These are phyloP conservation scores for Tulasnella sp. DNA, from an alignment of 768 basidiomycete genomes.

Conservation along the genomic window DNA sequence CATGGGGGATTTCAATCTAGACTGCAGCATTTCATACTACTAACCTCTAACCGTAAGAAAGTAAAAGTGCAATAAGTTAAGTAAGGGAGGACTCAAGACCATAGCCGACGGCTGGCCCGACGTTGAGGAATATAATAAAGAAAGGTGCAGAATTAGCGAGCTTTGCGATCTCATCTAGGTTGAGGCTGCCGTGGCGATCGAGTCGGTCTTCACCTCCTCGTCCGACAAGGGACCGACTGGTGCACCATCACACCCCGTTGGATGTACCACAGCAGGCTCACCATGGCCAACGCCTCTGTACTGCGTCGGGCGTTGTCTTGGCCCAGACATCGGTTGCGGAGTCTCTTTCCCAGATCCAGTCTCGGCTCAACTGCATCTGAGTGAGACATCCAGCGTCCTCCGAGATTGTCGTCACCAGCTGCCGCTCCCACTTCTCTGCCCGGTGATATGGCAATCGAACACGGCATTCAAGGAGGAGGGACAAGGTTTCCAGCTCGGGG, in stretches of 20 bases:
- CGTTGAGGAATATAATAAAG: background rate
- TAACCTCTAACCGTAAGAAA: background rate
- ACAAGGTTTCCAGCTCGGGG: background rate
- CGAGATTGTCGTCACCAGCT: background rate
- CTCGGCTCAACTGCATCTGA: background rate
- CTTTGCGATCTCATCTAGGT: background rate
- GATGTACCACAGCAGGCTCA: too few relatives aligned
- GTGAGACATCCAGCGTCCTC: background rate
- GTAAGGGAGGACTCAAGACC: background rate
- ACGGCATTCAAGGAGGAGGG: background rate
- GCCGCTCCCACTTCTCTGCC: background rate
- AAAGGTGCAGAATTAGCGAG: background rate
- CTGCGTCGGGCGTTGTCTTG: background rate
- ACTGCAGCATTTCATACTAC: background rate
- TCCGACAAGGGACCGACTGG: background rate
- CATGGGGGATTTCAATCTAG: background rate
- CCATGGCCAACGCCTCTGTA: background rate
- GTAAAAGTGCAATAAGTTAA: background rate
- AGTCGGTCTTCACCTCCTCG: background rate
- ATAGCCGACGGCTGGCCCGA: background rate
- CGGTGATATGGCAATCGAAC: background rate
- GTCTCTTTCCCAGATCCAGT: background rate
- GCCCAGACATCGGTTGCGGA: background rate
- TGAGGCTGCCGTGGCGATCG: background rate
- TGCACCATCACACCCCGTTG: too few relatives aligned